Base-by-base conservation (phyloP, 495 filamentous ascomycete genomes). In the Halenospora varia region DNA sequence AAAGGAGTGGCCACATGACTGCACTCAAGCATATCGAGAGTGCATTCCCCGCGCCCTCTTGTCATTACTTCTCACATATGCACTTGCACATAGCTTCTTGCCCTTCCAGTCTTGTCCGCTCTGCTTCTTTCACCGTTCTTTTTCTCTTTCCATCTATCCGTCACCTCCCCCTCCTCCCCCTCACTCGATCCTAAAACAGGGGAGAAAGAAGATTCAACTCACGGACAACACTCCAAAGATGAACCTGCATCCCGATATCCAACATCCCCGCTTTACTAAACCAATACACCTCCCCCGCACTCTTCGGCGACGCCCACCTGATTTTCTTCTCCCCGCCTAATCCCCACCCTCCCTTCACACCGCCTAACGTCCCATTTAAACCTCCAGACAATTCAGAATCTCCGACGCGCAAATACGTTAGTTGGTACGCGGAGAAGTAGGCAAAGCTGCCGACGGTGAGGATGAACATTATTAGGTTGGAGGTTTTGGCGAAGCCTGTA, bases 181-280 rank as follows among this genome's bases (percentile, higher is more conserved):
- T 6, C 29, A 35, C 4, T 13, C 29, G 6, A 4, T 35, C 13
- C 29, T 13, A 35, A 35, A 6, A 48, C 17, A 48, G 22, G n/a
- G 10, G 2, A 48, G 2, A 20, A 6, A 35, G 13, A 35, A 35
- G 13, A 35, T 6, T 6, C 29, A 39, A 56, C 53, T 39, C 18
- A 56, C 53, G 53, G 39, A 56, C 24, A 19, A 56, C 53, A 40
- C 53, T 56, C 53, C 53, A 56, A 9, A 56, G n/a, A 48, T 56
- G 53, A 2, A 49, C 10, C 22, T 48, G 42, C 22, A 35, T 48
- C 17, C 11, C 10, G 22, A 39, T 1, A 1, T 22, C 18, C 42
- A 48, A 15, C 6, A 39, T n/a, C 15, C 18, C 23, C 9, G 39
- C 25, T 49, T 39, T 48, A 35, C 29, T 35, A 3, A 29, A 56